A percentile compares a stretch with the other conserved stretches of the same genome.
These are phyloP conservation scores for Platanus orientalis DNA, from an alignment of 164 flowering plant species.

Conservation along the genomic window DNA sequence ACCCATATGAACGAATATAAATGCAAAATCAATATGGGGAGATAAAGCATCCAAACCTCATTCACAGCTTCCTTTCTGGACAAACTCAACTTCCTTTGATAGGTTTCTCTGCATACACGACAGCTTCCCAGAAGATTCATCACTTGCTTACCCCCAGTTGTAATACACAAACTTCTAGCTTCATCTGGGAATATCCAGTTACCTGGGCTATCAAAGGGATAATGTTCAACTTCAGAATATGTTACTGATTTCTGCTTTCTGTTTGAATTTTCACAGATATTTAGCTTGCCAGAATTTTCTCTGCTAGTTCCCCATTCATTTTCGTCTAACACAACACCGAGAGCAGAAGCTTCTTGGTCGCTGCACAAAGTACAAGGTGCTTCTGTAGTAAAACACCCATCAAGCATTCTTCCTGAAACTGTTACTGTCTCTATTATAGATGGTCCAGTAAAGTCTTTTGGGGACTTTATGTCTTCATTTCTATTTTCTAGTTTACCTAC, in stretches of 20 bases:
- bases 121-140: constrained; percentile 27
- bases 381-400: constrained; percentile 4
- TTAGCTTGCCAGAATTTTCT: constrained; percentile 5
- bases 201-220: constrained; percentile 25
- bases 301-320: constrained; percentile 7
- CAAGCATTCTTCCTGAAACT: constrained; percentile 13
- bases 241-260: constrained; percentile 12
- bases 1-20: not conserved
- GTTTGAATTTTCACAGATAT: constrained; percentile 13
- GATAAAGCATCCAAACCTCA: constrained; percentile 27
- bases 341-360: constrained; percentile 9
- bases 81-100: constrained; percentile 14
- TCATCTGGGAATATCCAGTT: constrained; percentile 51
- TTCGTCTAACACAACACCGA: constrained; percentile 6
- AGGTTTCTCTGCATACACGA: constrained; percentile 5
- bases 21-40: not conserved
- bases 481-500: not conserved
- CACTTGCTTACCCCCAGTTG: constrained; percentile 37
- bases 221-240: constrained; percentile 8
- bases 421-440: constrained; percentile 20
- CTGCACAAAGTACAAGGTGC: not conserved
- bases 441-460: constrained; percentile 11
- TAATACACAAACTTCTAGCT: constrained; percentile 39
- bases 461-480: constrained; percentile 12
- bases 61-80: constrained; percentile 10